These are phyloP conservation scores for Malassezia slooffiae DNA, from an alignment of 1,284 basidiomycete species.

Conservation along the genomic window DNA sequence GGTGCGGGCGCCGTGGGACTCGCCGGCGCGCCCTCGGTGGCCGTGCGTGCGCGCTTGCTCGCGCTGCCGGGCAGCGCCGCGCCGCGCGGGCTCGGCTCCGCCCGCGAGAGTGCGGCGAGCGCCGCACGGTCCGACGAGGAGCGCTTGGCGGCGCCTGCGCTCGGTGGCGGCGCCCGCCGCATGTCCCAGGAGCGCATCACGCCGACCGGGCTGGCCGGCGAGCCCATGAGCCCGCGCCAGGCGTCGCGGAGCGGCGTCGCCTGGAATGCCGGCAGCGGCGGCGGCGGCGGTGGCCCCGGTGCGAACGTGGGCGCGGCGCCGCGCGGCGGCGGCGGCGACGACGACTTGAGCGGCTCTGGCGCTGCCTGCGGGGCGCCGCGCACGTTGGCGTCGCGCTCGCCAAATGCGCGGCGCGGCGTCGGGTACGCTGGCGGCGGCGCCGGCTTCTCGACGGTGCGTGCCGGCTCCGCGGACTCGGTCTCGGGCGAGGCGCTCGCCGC, in stretches of 20 bases:
- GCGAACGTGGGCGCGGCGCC: too few species aligned
- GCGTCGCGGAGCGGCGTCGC: slow-evolving; percentile 10
- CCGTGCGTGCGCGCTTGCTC: neutral
- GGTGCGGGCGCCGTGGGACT: slow-evolving; percentile 1
- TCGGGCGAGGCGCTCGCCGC: neutral
- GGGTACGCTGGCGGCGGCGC: neutral
- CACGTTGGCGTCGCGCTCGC: slow-evolving; percentile 7
- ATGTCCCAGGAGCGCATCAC: slow-evolving; percentile 9
- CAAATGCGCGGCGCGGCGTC: slow-evolving; percentile 12
- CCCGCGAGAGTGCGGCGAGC: slow-evolving; percentile 19
- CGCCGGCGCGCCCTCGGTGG: neutral
- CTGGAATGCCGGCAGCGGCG: slow-evolving; percentile 4
- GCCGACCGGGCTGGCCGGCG: slow-evolving; percentile 1
- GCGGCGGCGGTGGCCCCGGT: too few species aligned
- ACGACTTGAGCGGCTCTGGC: too few species aligned
- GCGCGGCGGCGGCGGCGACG: too few species aligned
- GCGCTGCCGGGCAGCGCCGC: neutral
- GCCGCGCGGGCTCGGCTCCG: slow-evolving; percentile 8
- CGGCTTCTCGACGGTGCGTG: too few species aligned
- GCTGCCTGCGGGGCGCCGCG: neutral
- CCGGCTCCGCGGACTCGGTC: neutral
- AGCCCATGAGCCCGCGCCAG: neutral
- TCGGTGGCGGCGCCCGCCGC: neutral
- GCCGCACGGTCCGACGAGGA: slow-evolving; percentile 14
- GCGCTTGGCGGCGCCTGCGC: slow-evolving; percentile 6